Percentiles rank a stretch among this genome's conserved stretches.
Conservation (phyloP, 2,329 filamentous ascomycete species). For the Claviceps purpurea region DNA sequence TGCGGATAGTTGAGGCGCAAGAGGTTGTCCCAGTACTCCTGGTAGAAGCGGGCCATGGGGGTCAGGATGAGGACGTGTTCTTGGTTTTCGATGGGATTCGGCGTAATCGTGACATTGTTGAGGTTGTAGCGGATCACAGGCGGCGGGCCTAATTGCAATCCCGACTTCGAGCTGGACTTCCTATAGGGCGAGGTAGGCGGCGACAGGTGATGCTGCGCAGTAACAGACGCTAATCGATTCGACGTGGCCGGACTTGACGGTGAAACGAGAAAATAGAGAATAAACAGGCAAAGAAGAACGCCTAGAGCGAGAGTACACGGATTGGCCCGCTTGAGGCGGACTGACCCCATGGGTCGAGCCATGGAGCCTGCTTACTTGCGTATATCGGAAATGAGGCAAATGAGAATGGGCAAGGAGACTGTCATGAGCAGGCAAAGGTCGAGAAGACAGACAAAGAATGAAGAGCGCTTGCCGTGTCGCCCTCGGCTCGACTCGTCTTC, state of each 20-base stretch:
- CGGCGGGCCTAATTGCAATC: slow-evolving; percentile 39
- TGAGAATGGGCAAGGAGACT: not conserved
- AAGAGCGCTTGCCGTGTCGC: not conserved
- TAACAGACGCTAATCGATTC: slow-evolving; percentile 33
- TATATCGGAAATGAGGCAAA: not conserved
- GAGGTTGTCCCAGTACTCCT: slow-evolving; percentile 91
- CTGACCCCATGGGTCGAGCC: slow-evolving; percentile 46
- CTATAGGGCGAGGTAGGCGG: slow-evolving; percentile 29
- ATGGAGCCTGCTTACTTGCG: slow-evolving; percentile 21
- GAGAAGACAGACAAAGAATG: not conserved
- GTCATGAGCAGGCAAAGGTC: not conserved
- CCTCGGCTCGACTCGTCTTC: not conserved
- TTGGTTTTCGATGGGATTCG: slow-evolving; percentile 59
- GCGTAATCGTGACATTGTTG: slow-evolving; percentile 81
- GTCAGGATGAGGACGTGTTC: slow-evolving; percentile 88
- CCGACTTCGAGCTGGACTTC: slow-evolving; percentile 23
- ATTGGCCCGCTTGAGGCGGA: slow-evolving; percentile 68
- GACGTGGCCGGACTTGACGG: slow-evolving; percentile 34
- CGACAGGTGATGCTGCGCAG: slow-evolving; percentile 29
- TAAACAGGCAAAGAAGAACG: slow-evolving; percentile 56
- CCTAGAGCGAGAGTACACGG: slow-evolving; percentile 64
- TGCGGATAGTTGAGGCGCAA: slow-evolving; percentile 76
- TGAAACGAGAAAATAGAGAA: slow-evolving; percentile 49
- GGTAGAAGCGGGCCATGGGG: slow-evolving; percentile 85
- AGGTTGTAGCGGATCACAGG: slow-evolving; percentile 88